A percentile compares a stretch with the other conserved stretches of the same genome.
Conservation (phyloP, 768 basidiomycete species). For the Naganishia vaughanmartiniae region DNA sequence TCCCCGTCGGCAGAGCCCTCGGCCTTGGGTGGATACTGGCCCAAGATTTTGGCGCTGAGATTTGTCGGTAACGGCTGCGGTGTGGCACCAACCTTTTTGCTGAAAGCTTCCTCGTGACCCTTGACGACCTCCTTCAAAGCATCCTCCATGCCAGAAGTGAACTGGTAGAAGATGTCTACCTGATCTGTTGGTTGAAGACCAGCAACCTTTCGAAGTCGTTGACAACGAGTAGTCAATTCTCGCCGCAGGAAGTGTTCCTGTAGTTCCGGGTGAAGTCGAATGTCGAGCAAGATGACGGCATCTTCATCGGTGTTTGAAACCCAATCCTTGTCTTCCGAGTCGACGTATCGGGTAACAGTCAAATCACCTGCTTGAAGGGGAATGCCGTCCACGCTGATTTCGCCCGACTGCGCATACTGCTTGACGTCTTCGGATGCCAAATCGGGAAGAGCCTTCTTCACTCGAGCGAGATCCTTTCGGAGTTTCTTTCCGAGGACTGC, state of each 20-base stretch:
- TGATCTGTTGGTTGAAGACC: slow-evolving; percentile 93
- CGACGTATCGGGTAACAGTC: slow-evolving; percentile 84
- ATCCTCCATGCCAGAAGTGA: slow-evolving; percentile 66
- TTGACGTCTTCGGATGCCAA: slow-evolving; percentile 81
- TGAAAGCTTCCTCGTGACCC: slow-evolving; percentile 67
- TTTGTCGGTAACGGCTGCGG: slow-evolving; percentile 62
- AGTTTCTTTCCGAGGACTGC: slow-evolving; percentile 88
- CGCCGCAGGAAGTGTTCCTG: slow-evolving; percentile 83
- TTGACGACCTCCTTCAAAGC: slow-evolving; percentile 62
- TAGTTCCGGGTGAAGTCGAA: slow-evolving; percentile 79
- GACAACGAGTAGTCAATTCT: slow-evolving; percentile 86
- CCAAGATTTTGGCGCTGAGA: slow-evolving; percentile 59
- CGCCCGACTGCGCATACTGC: slow-evolving; percentile 68
- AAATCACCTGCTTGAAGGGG: slow-evolving; percentile 86
- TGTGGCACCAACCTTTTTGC: slow-evolving; percentile 69
- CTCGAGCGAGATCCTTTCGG: slow-evolving; percentile 82
- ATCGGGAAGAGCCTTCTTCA: slow-evolving; percentile 78
- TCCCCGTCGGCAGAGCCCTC: slow-evolving; percentile 15
- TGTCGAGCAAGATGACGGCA: slow-evolving; percentile 88
- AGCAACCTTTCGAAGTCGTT: slow-evolving; percentile 92
- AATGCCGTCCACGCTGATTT: slow-evolving; percentile 82
- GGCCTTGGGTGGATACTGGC: slow-evolving; percentile 66
- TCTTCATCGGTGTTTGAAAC: slow-evolving; percentile 79
- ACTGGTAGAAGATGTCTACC: slow-evolving; percentile 78
- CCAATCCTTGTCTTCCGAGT: slow-evolving; percentile 62